A percentile compares a stretch with the other conserved stretches of the same genome.
These are phyloP conservation scores for Zygnema circumcarinatum DNA, from an alignment of 139 green algal genomes.

Conservation along the genomic window DNA sequence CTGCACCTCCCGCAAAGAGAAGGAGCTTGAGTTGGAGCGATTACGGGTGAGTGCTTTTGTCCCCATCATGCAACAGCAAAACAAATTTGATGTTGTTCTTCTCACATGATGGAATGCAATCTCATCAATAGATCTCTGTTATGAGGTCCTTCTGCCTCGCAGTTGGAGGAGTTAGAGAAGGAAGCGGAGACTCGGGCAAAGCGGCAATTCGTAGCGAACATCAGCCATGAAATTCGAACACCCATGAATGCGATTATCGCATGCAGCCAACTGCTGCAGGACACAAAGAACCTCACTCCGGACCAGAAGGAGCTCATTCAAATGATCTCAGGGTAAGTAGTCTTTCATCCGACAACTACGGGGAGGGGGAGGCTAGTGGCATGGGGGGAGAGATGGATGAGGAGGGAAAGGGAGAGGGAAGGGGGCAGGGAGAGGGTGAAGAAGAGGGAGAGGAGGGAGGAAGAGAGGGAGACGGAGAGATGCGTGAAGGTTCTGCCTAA, in stretches of 20 bases:
- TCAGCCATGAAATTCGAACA: conserved; percentile 52
- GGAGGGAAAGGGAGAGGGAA: too few species aligned
- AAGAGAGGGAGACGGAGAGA: too few species aligned
- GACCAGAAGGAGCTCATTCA: conserved; percentile 33
- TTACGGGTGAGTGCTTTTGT: neutral
- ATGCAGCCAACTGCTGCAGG: conserved; percentile 50
- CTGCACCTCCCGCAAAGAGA: conserved; percentile 23
- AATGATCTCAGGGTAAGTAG: conserved; percentile 41
- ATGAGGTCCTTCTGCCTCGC: neutral
- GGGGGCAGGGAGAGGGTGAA: too few species aligned
- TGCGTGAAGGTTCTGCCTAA: too few species aligned
- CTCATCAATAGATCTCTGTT: too few species aligned
- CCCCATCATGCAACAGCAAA: neutral
- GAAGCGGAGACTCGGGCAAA: conserved; percentile 26
- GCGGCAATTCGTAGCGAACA: conserved; percentile 52
- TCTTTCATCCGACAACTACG: neutral
- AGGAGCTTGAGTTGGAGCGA: conserved; percentile 17
- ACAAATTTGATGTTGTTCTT: too few species aligned
- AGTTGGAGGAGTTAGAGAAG: conserved; percentile 31
- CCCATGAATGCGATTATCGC: conserved; percentile 57
- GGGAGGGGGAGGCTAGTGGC: too few species aligned
- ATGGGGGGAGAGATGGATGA: too few species aligned
- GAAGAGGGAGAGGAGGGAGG: too few species aligned
- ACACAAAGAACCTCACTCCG: conserved; percentile 10
- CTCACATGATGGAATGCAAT: too few species aligned